These are phyloP conservation scores for Spatholobus suberectus DNA, from an alignment of 306 rosid species.

Conservation along the genomic window DNA sequence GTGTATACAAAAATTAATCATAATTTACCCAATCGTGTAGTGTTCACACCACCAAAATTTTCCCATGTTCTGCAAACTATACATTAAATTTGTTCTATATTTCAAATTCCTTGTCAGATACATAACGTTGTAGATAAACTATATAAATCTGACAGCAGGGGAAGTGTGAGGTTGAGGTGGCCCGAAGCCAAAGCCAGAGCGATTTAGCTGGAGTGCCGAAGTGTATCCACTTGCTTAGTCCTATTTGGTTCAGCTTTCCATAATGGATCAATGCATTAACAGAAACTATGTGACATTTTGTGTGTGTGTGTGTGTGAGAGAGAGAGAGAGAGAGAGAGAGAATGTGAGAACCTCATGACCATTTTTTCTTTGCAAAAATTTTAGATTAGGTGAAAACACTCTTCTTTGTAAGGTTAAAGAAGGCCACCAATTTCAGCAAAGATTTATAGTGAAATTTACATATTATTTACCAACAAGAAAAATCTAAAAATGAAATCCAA, in stretches of 20 bases:
- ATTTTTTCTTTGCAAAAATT: too few species aligned
- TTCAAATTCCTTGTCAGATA: background rate
- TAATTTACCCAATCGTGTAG: background rate
- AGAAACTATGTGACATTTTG: background rate
- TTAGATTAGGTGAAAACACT: too few species aligned
- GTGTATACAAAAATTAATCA: background rate
- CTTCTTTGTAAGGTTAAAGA: too few species aligned
- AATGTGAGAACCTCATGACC: too few species aligned
- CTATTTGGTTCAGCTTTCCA: slow-evolving; percentile 10
- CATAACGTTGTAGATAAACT: background rate
- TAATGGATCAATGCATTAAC: slow-evolving; percentile 15
- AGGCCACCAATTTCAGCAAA: too few species aligned
- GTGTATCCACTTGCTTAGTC: slow-evolving; percentile 23
- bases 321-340: too few species aligned
- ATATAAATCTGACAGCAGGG: background rate
- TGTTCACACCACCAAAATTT: background rate
- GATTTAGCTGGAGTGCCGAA: background rate
- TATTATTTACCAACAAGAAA: too few species aligned
- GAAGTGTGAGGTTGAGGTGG: slow-evolving; percentile 8
- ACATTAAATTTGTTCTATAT: background rate
- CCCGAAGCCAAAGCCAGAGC: slow-evolving; percentile 23
- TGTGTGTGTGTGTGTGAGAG: too few species aligned
- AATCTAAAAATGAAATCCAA: too few species aligned
- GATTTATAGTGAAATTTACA: too few species aligned
- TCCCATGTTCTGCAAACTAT: background rate